These are phyloP conservation scores for Thelonectria olida DNA, from an alignment of 2,329 filamentous ascomycete genomes.

Conservation along the genomic window DNA sequence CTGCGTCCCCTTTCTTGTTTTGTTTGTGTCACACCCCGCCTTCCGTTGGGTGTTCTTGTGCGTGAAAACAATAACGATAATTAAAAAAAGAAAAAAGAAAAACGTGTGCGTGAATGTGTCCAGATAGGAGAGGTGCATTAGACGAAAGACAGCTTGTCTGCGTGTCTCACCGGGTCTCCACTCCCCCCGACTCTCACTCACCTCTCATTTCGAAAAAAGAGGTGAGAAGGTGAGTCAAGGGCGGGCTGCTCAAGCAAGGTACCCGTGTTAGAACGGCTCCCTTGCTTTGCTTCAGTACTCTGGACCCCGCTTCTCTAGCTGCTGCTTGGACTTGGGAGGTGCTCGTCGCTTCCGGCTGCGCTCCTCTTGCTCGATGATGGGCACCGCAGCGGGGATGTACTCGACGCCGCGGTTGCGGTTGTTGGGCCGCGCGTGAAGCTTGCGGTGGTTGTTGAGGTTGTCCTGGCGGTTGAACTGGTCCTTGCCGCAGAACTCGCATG, in stretches of 20 bases:
- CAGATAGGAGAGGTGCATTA: slow-evolving; percentile 16
- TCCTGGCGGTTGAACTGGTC: slow-evolving; percentile 53
- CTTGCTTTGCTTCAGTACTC: slow-evolving; percentile 37
- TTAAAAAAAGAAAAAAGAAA: neutral
- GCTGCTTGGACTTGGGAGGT: slow-evolving; percentile 48
- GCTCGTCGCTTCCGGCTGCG: slow-evolving; percentile 51
- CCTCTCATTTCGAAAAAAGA: too few relatives aligned
- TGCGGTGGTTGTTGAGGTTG: slow-evolving; percentile 54
- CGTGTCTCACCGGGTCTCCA: slow-evolving; percentile 35
- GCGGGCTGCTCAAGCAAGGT: slow-evolving; percentile 33
- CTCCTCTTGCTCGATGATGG: slow-evolving; percentile 52
- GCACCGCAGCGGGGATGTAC: slow-evolving; percentile 51
- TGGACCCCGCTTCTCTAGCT: slow-evolving; percentile 40
- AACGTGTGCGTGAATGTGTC: slow-evolving; percentile 21
- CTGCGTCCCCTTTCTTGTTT: neutral
- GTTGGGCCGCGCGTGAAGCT: slow-evolving; percentile 51
- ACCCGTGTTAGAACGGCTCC: slow-evolving; percentile 25
- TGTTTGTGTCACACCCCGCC: slow-evolving; percentile 12
- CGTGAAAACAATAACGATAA: too few relatives aligned
- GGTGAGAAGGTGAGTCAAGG: too few relatives aligned
- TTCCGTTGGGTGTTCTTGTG: slow-evolving; percentile 3
- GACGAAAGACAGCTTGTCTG: slow-evolving; percentile 11
- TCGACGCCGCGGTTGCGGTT: slow-evolving; percentile 51
- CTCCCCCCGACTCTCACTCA: slow-evolving; percentile 23
- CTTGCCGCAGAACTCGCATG: slow-evolving; percentile 54